Base-by-base conservation (phyloP, 129 eudicot species). In the Chrysanthemum lavandulifolium region DNA sequence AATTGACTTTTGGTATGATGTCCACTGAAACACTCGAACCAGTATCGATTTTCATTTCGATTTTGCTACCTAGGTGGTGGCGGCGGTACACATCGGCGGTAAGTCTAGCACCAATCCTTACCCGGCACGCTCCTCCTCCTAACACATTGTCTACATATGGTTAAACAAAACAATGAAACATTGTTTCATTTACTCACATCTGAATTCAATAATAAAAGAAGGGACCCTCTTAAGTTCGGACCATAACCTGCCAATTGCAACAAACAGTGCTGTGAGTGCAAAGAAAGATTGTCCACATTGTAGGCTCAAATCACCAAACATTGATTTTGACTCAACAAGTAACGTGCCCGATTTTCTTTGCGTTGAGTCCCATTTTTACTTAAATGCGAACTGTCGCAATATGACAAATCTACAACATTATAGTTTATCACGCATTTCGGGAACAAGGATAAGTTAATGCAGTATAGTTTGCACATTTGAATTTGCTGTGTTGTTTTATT, bases 261-360 rank as follows among this genome's bases (percentile, higher is more conserved):
- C 76, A 36, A 33, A 36, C 65, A 40, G 36, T 19, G 57, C 54
- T 12, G 56, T 14, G n/a, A 52, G 12, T 61, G 53, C 71, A 73
- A 40, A 73, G 7, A 62, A 36, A 74, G 78, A 53, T 64, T 74
- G 78, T 74, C 78, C 65, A 74, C 65, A 21, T 53, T 65, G 78
- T 65, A 31, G 54, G 25, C 72, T 9, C 43, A 74, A 29, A 50
- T 13, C 31, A 64, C 47, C 54, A 64, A 65, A 13, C 62, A 13
- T 3, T 25, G 78, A 74, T 74, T 53, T 74, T 63, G 72, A 74
- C 78, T 66, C 16, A 8, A 52, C 64, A 73, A 49, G 31, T 49
- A 61, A 73, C 60, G 45, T 61, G 21, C 27, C 61, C 50, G 50
- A 11, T 51, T 23, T 73, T 15, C 49, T 15, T 13, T 25, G 18